Conservation (phyloP, 306 rosid species). For the Cucumis hystrix region DNA sequence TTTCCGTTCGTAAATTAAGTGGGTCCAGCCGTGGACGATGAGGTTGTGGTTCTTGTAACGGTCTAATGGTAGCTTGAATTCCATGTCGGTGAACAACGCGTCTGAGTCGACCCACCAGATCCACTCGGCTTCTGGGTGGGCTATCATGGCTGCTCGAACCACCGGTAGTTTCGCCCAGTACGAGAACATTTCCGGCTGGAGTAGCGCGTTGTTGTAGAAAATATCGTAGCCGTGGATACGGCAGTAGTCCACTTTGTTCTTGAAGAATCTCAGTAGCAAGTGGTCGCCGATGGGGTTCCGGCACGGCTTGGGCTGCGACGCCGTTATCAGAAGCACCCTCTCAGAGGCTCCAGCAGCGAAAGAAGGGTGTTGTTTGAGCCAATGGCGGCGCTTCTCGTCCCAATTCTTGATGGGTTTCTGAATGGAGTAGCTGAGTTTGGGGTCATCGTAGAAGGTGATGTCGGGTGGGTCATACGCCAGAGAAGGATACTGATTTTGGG, state of each 20-base stretch:
- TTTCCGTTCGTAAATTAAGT: conserved; percentile 12
- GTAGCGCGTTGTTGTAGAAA: conserved; percentile 21
- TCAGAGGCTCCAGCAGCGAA: background rate
- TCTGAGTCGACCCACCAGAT: conserved; percentile 47
- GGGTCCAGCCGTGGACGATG: conserved; percentile 21
- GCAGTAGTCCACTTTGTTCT: conserved; percentile 47
- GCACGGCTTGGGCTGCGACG: conserved; percentile 29
- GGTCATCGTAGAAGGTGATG: conserved; percentile 28
- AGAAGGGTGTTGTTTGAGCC: conserved; percentile 20
- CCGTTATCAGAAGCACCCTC: conserved; percentile 26
- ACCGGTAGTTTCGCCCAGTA: conserved; percentile 31
- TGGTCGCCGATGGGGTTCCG: conserved; percentile 29
- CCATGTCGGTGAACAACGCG: conserved; percentile 31
- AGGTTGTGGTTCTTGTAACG: conserved; percentile 16
- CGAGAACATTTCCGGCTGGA: conserved; percentile 28
- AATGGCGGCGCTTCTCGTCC: conserved; percentile 27
- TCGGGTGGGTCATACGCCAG: conserved; percentile 4
- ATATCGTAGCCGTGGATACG: conserved; percentile 27
- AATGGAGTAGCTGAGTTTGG: conserved; percentile 19
- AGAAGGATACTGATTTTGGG: background rate
- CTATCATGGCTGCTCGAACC: conserved; percentile 24
- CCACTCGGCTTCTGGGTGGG: conserved; percentile 40
- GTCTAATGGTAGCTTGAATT: conserved; percentile 17
- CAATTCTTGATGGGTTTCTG: conserved; percentile 23
- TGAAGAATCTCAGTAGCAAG: conserved; percentile 30